A percentile compares a stretch with the other conserved stretches of the same genome.
Evolutionary conservation across 2,329 filamentous ascomycete species (phyloP).

Genomic region (Rutstroemia sp.): DNA sequence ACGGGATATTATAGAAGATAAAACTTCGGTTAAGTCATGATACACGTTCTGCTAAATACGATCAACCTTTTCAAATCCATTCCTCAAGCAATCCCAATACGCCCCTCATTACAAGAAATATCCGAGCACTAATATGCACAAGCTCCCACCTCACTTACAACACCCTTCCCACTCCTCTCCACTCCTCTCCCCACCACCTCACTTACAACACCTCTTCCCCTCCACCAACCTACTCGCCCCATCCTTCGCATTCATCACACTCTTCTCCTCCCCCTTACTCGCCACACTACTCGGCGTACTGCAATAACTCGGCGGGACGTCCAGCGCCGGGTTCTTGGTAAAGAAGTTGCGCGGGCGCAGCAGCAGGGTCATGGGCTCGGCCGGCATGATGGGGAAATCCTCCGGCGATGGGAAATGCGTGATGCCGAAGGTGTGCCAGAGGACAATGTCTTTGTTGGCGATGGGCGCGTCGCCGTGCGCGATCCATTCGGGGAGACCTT

Average conservation of each 20-base stretch:
- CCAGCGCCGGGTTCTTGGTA: slow-evolving; percentile 48
- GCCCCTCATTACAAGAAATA: background rate
- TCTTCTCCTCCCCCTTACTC: background rate
- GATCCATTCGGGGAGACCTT: slow-evolving; percentile 36
- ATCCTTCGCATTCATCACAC: slow-evolving; percentile 6
- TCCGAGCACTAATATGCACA: background rate
- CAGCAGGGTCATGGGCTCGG: slow-evolving; percentile 66
- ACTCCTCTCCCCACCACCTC: background rate
- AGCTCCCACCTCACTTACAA: background rate
- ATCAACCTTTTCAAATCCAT: background rate
- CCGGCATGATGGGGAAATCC: slow-evolving; percentile 89
- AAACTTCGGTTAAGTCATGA: too few species aligned
- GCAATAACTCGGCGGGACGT: slow-evolving; percentile 58
- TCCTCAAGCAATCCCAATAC: background rate
- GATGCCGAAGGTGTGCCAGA: slow-evolving; percentile 92
- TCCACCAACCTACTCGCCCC: slow-evolving; percentile 6
- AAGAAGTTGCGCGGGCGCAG: slow-evolving; percentile 54
- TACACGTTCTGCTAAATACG: too few species aligned
- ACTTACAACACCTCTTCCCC: background rate
- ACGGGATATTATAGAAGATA: too few species aligned
- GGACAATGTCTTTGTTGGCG: slow-evolving; percentile 76
- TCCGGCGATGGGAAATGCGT: slow-evolving; percentile 86
- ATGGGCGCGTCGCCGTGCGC: slow-evolving; percentile 60
- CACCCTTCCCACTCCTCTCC: background rate
- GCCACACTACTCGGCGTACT: slow-evolving; percentile 64